A percentile compares a stretch with the other conserved stretches of the same genome.
These are phyloP conservation scores for Amborella trichopoda DNA, from an alignment of 164 flowering plant genomes.

Conservation along the genomic window DNA sequence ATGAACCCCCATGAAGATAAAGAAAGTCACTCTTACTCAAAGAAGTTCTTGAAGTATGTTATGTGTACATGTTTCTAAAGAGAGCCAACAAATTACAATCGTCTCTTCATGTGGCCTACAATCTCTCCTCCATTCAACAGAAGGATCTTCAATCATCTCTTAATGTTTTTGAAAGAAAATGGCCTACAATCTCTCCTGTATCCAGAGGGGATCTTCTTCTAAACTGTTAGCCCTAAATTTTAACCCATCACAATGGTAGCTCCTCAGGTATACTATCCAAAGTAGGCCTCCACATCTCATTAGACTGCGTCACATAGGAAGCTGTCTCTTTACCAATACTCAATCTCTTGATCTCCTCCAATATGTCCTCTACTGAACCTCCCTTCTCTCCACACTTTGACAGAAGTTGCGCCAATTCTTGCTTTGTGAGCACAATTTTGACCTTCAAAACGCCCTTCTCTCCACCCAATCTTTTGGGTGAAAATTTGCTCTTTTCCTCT, in stretches of 20 bases:
- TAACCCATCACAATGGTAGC: background rate
- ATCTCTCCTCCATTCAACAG: background rate
- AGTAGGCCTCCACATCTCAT: background rate
- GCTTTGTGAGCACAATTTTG: conserved; percentile 9
- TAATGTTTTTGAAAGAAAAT: background rate
- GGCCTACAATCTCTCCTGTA: too few relatives aligned
- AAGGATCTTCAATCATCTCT: background rate
- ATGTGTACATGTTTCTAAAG: background rate
- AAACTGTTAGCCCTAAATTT: too few relatives aligned
- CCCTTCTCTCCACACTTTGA: conserved; percentile 3
- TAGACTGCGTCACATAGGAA: background rate
- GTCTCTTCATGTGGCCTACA: background rate
- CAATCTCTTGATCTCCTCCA: conserved; percentile 1
- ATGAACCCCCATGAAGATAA: background rate
- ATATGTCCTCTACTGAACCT: background rate
- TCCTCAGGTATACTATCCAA: background rate
- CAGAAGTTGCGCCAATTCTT: conserved; percentile 3
- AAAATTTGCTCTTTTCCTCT: background rate
- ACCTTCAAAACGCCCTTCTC: conserved; percentile 9
- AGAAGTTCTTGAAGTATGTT: too few relatives aligned
- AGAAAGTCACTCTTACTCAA: background rate
- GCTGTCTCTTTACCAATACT: background rate
- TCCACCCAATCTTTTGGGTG: background rate
- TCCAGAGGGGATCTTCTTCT: too few relatives aligned
- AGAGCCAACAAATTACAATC: background rate